Conservation (phyloP, 805 yeast genomes). For the Novakomyces olei region DNA sequence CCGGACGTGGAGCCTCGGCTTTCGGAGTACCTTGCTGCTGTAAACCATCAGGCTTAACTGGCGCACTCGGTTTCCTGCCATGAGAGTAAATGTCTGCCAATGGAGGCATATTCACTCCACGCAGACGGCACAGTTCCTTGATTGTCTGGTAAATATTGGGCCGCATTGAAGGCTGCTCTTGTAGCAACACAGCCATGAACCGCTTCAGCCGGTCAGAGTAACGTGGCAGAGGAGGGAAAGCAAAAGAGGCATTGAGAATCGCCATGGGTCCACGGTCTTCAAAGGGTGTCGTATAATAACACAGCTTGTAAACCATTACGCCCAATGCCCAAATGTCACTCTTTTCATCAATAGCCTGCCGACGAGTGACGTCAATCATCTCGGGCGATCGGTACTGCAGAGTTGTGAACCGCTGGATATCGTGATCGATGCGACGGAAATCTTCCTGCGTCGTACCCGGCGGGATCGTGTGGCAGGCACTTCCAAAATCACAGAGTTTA, state of each 20-base stretch:
- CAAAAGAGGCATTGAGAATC: slow-evolving; percentile 1
- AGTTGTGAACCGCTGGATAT: slow-evolving; percentile 74
- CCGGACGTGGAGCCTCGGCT: not conserved
- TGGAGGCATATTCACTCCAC: not conserved
- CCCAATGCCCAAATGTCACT: slow-evolving; percentile 96
- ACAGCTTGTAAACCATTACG: slow-evolving; percentile 66
- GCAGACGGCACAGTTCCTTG: not conserved
- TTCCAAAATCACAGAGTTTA: slow-evolving; percentile 86
- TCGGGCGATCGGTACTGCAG: slow-evolving; percentile 93
- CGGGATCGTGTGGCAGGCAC: slow-evolving; percentile 31
- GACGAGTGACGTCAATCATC: slow-evolving; percentile 73
- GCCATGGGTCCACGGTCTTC: slow-evolving; percentile 21
- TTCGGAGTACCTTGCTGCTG: not conserved
- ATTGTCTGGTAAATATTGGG: slow-evolving; percentile 3
- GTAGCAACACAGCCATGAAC: not conserved
- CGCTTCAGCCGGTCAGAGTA: slow-evolving; percentile 2
- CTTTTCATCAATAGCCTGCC: slow-evolving; percentile 72
- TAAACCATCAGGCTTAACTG: not conserved
- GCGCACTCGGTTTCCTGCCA: slow-evolving; percentile 1
- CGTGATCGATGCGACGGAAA: slow-evolving; percentile 57
- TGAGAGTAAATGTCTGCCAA: not conserved
- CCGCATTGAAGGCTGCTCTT: not conserved
- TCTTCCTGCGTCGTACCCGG: slow-evolving; percentile 22
- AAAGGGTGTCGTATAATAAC: slow-evolving; percentile 88
- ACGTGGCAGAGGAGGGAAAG: slow-evolving; percentile 1